Evolutionary conservation across 202 grass and related monocot genomes (phyloP), one percentile per base, ranked within the genome.

Genomic region (Saccharum hybrid): DNA sequence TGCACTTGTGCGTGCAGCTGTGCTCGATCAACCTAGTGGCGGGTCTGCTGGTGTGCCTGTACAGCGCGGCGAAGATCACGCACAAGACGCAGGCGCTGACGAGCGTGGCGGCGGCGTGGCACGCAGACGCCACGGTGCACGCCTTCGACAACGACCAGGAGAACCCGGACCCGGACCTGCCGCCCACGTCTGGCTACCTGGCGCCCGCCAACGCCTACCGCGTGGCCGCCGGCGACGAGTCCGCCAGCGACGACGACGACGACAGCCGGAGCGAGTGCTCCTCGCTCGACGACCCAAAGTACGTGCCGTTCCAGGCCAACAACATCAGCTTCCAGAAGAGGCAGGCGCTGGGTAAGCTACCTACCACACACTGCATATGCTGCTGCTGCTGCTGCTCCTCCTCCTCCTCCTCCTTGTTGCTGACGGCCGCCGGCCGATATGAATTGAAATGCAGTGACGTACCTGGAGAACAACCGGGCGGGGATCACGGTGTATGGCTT

Each of bases 401-500:
- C n/a, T n/a, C n/a, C n/a, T n/a, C n/a, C n/a, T n/a, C n/a, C 51
- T 56, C 22, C 0, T 9, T n/a, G 16, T 9, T 22, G 49, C 49
- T 19, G 49, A 7, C 16, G 49, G 16, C 3, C 40, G 40, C 40
- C 41, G 41, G 41, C 41, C 41, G 41, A 43, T 43, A 3, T 43
- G 41, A 49, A 49, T 8, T 7, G 38, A 42, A 21, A 60, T 62
- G 7, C 90, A 97, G 95, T 98, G 79, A 98, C 92, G 69, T 98
- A 94, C 69, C 57, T 98, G 83, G 95, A 98, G 92, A 98, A 98
- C 87, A 98, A 98, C 87, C 80, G 81, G 34, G 90, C 90, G 3
- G 95, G 90, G 34, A 98, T 98, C 78, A 94, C 92, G 13, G 83
- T 98, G 67, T 98, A 90, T 54, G 95, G 95, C 46, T 98, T 98